Conservation (phyloP, 805 yeast species). For the Wickerhamiella shivajii region DNA sequence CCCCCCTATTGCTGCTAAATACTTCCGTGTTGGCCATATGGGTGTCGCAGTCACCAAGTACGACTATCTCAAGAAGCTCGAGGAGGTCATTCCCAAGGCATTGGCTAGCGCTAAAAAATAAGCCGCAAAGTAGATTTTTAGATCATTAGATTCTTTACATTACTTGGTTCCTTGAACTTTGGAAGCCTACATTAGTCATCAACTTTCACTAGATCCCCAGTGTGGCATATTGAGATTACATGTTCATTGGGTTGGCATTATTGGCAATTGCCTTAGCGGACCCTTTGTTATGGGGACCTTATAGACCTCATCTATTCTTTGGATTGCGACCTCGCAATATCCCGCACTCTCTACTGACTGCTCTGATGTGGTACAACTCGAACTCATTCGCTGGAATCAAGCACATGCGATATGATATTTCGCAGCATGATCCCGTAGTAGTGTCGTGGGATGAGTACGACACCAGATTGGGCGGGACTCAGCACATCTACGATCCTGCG, state of each 20-base stretch:
- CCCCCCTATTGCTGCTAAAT: conserved; percentile 60
- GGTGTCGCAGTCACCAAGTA: conserved; percentile 60
- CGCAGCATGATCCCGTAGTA: conserved; percentile 49
- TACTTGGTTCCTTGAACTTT: neutral
- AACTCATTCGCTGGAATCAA: conserved; percentile 40
- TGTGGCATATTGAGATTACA: too few relatives aligned
- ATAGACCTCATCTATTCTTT: conserved; percentile 70
- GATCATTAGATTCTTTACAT: neutral
- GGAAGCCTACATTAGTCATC: too few relatives aligned
- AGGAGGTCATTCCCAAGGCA: conserved; percentile 31
- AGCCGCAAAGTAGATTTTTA: neutral
- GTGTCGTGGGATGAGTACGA: conserved; percentile 86
- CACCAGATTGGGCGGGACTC: conserved; percentile 75
- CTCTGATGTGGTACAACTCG: conserved; percentile 77
- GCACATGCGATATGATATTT: conserved; percentile 57
- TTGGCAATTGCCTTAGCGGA: conserved; percentile 14
- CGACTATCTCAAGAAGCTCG: conserved; percentile 39
- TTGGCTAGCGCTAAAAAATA: neutral
- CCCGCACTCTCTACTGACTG: conserved; percentile 61
- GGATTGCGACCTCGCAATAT: conserved; percentile 76
- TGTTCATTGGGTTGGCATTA: conserved; percentile 1
- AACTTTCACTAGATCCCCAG: too few relatives aligned
- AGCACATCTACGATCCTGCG: conserved; percentile 53
- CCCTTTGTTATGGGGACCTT: conserved; percentile 82
- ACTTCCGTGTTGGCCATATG: conserved; percentile 95